Evolutionary conservation across 345 rosid genomes (phyloP).

Genomic region (Erodium maritimum): DNA sequence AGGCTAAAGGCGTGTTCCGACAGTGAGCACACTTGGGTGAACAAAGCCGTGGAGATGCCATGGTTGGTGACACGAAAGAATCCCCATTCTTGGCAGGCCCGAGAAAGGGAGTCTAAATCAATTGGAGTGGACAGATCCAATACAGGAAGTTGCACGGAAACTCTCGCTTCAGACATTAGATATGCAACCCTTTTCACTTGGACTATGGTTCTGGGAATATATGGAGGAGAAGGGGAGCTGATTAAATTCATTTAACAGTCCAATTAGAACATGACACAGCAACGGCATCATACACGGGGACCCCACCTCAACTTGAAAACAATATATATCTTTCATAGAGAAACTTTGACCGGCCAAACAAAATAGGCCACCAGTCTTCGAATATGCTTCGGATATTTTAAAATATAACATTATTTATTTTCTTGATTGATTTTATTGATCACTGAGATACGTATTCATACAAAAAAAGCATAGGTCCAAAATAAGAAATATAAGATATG

Average conservation of each 20-base stretch:
- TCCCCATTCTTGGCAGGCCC: slow-evolving; percentile 61
- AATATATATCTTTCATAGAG: no score
- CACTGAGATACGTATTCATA: no score
- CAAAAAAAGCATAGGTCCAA: no score
- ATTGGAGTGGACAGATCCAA: slow-evolving; percentile 48
- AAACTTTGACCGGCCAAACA: no score
- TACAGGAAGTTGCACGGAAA: slow-evolving; percentile 44
- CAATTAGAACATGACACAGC: not conserved
- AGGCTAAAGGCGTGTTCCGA: slow-evolving; percentile 38
- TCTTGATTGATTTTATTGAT: no score
- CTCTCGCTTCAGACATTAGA: slow-evolving; percentile 27
- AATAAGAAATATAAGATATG: no score
- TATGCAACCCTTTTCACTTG: slow-evolving; percentile 5
- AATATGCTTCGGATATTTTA: no score
- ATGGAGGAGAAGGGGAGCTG: slow-evolving; percentile 1
- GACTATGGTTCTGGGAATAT: slow-evolving; percentile 10
- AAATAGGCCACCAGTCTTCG: no score
- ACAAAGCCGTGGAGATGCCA: slow-evolving; percentile 41
- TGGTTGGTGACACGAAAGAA: slow-evolving; percentile 64
- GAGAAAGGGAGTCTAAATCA: slow-evolving; percentile 34
- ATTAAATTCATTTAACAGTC: not conserved
- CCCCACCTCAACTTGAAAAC: no score
- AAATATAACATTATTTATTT: no score
- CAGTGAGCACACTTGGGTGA: slow-evolving; percentile 18
- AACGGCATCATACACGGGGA: no score